Evolutionary conservation across 202 grass and related monocot species (phyloP).

Genomic region (Bolboschoenoplectus hybrid): DNA sequence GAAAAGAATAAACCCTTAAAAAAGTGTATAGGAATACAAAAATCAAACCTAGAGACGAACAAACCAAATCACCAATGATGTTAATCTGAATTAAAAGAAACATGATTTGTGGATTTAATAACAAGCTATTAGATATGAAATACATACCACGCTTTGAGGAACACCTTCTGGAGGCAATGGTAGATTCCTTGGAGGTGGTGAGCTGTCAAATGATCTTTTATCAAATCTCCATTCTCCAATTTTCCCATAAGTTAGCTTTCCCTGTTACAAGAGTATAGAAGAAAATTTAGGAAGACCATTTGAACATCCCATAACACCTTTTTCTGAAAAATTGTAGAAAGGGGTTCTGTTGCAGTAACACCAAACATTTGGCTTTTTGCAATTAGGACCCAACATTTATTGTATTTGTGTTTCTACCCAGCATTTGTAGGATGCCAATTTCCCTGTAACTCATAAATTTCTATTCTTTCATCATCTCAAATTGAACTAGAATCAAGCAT

Average conservation of each 20-base stretch:
- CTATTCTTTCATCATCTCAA: conserved; percentile 8
- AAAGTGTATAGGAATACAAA: not conserved
- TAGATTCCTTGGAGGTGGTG: conserved; percentile 69
- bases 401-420: not conserved
- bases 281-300: conserved; percentile 33
- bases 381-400: not conserved
- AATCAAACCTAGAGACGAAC: conserved; percentile 7
- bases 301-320: not conserved
- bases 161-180: conserved; percentile 65
- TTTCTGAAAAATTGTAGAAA: not conserved
- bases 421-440: not conserved
- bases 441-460: not conserved
- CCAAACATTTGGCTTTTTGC: not conserved
- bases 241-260: conserved; percentile 78
- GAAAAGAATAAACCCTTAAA: not conserved
- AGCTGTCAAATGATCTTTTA: conserved; percentile 68
- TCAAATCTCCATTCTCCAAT: conserved; percentile 97
- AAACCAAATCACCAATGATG: not conserved
- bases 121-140: conserved; percentile 36
- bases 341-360: not conserved
- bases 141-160: conserved; percentile 83
- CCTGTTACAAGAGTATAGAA: conserved; percentile 47
- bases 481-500: not conserved
- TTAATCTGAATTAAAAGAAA: conserved; percentile 22
- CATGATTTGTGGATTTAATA: not conserved